Conservation (phyloP, 345 rosid species). For the Syzygium jambos region DNA sequence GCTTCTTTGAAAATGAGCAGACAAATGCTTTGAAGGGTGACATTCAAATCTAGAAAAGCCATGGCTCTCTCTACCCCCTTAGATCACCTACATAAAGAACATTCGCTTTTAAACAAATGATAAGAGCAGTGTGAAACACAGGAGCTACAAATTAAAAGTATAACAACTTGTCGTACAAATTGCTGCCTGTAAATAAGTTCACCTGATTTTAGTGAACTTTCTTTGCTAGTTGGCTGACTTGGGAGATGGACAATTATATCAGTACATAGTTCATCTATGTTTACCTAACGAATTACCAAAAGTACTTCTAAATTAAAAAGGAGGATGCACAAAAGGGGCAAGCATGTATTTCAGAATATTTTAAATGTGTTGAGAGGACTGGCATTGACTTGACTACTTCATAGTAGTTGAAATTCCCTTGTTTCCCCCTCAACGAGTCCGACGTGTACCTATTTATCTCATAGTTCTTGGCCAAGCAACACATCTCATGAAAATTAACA, state of each 20-base stretch:
- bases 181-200: no score
- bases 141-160: background rate
- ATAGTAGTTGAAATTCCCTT: background rate
- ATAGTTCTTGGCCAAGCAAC: background rate
- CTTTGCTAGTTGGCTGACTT: background rate
- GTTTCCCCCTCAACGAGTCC: background rate
- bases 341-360: background rate
- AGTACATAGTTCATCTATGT: background rate
- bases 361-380: background rate
- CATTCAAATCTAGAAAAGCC: background rate
- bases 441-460: background rate
- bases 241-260: rapidly evolving
- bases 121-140: background rate
- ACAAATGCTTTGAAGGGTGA: background rate
- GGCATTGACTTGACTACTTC: background rate
- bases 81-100: background rate
- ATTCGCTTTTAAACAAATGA: background rate
- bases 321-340: background rate
- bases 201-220: background rate
- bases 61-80: background rate
- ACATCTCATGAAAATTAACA: background rate
- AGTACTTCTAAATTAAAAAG: background rate
- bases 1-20: background rate
- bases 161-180: no score
- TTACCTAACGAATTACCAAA: background rate